Evolutionary conservation across 495 filamentous ascomycete genomes (phyloP), one percentile per base, ranked within the genome.

Genomic region (Penicillium arizonense): DNA sequence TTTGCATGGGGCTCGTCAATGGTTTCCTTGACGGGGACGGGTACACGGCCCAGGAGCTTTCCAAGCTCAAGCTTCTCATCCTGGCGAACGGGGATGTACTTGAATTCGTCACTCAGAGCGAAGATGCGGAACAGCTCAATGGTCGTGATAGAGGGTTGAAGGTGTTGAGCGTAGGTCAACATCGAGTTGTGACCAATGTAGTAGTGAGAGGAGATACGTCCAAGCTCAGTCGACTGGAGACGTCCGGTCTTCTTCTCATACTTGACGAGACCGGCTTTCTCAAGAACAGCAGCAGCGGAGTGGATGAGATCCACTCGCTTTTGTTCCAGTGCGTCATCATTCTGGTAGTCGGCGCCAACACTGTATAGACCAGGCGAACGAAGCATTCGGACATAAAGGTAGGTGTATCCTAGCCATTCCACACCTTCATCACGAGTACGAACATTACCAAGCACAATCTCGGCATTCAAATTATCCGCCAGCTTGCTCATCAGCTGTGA

Each of bases 111-210:
- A 62, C 94, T 97, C 13, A 97, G 82, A 13, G 94, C 88, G 63
- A 99, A 99, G n/a, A 97, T 85, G 9, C 94, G 85, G 84, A 99
- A 99, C 21, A 99, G 77, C 64, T 99, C 94, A 50, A 97, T 92
- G 14, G 87, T 87, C 14, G 87, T 88, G 54, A 97, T 89, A 12
- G 87, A 88, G 13, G 94, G 92, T 68, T 96, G 92, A 28, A 99
- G 89, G 55, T 97, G 88, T 60, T 88, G 89, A 64, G 96, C 94
- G 75, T 97, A 99, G 13, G 88, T 96, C 18, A 91, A 73, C 93
- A 99, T 99, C 10, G 95, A 97, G 45, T 82, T 90, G 66, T 97
- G 84, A 3, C 90, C 90, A 58, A 99, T 97, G 74, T 99, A 99
- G 74, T 99, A 99, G 65, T 99, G 94, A 1, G 91, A 96, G 2